These are phyloP conservation scores for Jamesozyma piceae DNA, from an alignment of 805 yeast genomes.

Conservation along the genomic window DNA sequence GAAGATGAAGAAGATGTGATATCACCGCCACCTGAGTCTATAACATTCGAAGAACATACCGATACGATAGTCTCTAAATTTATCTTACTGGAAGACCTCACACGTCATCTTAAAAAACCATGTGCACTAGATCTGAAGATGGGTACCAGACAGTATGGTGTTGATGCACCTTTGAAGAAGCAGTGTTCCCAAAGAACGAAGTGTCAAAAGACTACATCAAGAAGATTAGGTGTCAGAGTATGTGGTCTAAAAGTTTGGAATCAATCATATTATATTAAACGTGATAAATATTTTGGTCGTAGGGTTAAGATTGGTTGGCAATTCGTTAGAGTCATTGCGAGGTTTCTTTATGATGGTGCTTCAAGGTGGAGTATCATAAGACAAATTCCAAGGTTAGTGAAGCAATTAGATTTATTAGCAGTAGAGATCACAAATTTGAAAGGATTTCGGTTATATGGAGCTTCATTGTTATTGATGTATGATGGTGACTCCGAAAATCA, in stretches of 20 bases:
- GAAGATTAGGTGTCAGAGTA: constrained; percentile 76
- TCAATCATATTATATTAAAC: constrained; percentile 43
- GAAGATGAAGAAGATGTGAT: neutral
- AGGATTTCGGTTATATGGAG: constrained; percentile 86
- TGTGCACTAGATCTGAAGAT: constrained; percentile 91
- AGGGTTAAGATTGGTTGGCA: constrained; percentile 58
- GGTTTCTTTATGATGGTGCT: constrained; percentile 74
- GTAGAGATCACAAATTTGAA: constrained; percentile 44
- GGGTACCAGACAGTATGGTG: constrained; percentile 98
- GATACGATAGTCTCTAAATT: constrained; percentile 42
- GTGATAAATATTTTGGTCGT: constrained; percentile 92
- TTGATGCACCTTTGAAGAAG: constrained; percentile 72
- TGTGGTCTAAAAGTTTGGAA: constrained; percentile 94
- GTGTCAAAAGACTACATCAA: constrained; percentile 73
- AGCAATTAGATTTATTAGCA: constrained; percentile 50
- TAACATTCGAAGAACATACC: constrained; percentile 10
- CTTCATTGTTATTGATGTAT: constrained; percentile 79
- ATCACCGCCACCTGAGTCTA: constrained; percentile 5
- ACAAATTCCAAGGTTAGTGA: constrained; percentile 59
- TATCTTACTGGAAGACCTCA: constrained; percentile 81
- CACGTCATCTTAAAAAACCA: constrained; percentile 71
- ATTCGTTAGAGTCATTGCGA: constrained; percentile 62
- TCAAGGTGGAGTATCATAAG: constrained; percentile 46
- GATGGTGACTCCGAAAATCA: constrained; percentile 43
- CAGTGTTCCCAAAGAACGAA: constrained; percentile 71